Base-by-base conservation (phyloP, 192 early-diverging fungal species). In the Funneliformis geosporum region DNA sequence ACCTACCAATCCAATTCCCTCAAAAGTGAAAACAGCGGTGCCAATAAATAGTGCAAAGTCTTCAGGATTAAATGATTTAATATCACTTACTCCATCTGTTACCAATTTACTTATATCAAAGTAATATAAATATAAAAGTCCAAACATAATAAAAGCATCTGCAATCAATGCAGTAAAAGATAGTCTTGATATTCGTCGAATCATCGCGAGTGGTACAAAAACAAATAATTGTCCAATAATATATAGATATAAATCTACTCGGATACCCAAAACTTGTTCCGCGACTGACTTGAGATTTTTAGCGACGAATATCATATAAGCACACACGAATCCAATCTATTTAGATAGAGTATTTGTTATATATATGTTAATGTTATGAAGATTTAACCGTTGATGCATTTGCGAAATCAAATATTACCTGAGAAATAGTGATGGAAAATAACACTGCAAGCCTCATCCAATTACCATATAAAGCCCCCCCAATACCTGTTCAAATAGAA, bases 21-120 rank as follows among this genome's bases (percentile, higher is more conserved):
- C 95, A 80, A 93, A 97, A 16, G 92, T 90, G 86, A 92, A 96
- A 73, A 97, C 94, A 50, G 97, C 97, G 16, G 97, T 99, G 71
- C 97, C 97, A 60, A 99, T 92, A 79, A 97, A 96, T 61, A 97
- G 83, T 33, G 95, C 89, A 79, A 96, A 97, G 60, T 90, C 89
- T 73, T 91, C 87, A 62, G 87, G 80, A 84, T 98, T 98, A 81
- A 98, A 91, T 67, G 86, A 83, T 69, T 88, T 85, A 18, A 97
- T 87, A 46, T 95, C 88, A 9, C 91, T 91, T 39, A 92, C 76
- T 5, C 96, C 96, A 18, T 82, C 72, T 14, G 85, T 90, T 50
- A 87, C 74, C 38, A 98, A 82, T 5, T 86, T 87, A 78, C 85
- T 88, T 74, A 97, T 80, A 82, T 97, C 95, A 80, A 91, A 93